phyloP scores from a whole-genome alignment of 2,329 filamentous ascomycete genomes.

The Hypomyces rosellus region DNA sequence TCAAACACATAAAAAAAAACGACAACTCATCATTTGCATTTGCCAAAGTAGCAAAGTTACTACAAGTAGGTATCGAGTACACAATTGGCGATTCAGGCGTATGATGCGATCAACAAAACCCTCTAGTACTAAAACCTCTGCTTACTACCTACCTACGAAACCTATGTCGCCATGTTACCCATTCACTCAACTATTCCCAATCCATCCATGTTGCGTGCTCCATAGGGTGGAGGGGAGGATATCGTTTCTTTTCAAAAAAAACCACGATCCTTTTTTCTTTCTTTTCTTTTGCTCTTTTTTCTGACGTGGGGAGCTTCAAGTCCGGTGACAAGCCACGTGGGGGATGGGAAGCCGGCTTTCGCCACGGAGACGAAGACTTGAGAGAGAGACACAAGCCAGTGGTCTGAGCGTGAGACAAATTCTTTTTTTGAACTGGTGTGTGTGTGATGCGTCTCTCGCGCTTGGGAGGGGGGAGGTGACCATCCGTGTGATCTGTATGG shows the following conservation, averaged over 20 bases:
- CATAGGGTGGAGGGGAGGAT: no score
- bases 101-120: conserved; percentile 5
- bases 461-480: background rate
- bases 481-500: background rate
- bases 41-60: no score
- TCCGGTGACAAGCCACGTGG: conserved; percentile 5
- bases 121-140: background rate
- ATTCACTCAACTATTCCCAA: no score
- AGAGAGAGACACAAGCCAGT: background rate
- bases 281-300: no score
- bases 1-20: no score
- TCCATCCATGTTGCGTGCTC: no score
- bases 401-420: background rate
- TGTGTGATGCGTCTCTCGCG: background rate
- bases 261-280: no score
- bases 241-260: no score
- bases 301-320: background rate
- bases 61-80: no score
- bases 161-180: no score
- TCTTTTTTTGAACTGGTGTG: background rate
- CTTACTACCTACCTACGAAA: background rate
- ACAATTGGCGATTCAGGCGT: background rate
- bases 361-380: background rate
- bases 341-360: background rate
- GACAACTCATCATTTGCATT: no score